These are phyloP conservation scores for Candida pseudoglaebosa DNA, from an alignment of 805 yeast genomes.

Conservation along the genomic window DNA sequence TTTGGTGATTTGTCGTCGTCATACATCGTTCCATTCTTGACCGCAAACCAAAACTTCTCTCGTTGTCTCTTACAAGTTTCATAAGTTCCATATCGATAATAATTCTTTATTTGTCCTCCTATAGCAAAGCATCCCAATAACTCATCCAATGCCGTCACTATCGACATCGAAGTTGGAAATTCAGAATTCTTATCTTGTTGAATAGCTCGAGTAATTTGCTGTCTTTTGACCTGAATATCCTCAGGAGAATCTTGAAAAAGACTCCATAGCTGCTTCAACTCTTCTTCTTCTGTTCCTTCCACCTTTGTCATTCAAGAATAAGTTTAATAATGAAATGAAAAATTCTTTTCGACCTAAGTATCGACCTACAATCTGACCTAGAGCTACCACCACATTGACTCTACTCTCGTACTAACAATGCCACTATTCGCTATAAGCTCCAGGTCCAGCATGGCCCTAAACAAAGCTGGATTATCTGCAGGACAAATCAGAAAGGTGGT, in stretches of 20 bases:
- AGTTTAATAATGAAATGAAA: too few relatives aligned
- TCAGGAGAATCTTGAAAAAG: conserved; percentile 27
- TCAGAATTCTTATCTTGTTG: conserved; percentile 17
- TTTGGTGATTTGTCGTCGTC: conserved; percentile 18
- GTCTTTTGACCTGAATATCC: conserved; percentile 22
- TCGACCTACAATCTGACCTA: too few relatives aligned
- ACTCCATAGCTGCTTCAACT: conserved; percentile 27
- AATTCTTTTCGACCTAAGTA: too few relatives aligned
- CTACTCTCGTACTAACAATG: too few relatives aligned
- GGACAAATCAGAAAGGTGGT: too few relatives aligned
- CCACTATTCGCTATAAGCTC: neutral
- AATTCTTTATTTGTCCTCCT: conserved; percentile 84
- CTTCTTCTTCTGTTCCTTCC: conserved; percentile 19
- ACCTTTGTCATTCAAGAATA: conserved; percentile 6
- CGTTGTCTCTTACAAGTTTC: conserved; percentile 67
- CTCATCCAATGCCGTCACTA: conserved; percentile 80
- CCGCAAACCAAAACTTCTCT: conserved; percentile 76
- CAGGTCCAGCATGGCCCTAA: too few relatives aligned
- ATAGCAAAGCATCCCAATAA: conserved; percentile 80
- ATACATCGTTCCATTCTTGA: conserved; percentile 44
- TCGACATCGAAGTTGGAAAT: conserved; percentile 33
- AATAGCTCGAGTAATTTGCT: conserved; percentile 18
- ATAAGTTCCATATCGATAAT: conserved; percentile 79
- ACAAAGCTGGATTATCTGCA: too few relatives aligned
- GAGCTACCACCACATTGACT: too few relatives aligned